Evolutionary conservation across 2,329 filamentous ascomycete species (phyloP).

Genomic region (Fusarium sp.): DNA sequence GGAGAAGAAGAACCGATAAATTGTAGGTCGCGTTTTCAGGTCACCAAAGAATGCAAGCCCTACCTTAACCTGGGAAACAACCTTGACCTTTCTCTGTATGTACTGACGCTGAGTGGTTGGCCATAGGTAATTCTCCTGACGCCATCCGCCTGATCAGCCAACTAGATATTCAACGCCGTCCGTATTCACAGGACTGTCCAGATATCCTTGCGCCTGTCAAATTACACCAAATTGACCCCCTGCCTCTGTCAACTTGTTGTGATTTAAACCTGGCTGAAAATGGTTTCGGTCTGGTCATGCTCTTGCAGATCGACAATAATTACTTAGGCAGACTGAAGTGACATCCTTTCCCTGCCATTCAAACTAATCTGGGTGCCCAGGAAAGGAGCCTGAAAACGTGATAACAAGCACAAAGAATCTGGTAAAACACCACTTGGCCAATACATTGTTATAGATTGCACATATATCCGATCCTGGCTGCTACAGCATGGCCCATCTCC

Average conservation of each 20-base stretch:
- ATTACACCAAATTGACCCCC: not conserved
- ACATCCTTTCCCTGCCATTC: not conserved
- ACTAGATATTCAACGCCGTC: too few relatives aligned
- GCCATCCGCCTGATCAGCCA: not conserved
- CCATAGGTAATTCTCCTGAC: not conserved
- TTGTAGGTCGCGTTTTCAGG: conserved; percentile 35
- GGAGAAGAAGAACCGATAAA: conserved; percentile 43
- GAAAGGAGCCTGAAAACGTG: too few relatives aligned
- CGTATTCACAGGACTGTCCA: too few relatives aligned
- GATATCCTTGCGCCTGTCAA: not conserved
- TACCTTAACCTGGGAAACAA: not conserved
- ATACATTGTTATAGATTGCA: too few relatives aligned
- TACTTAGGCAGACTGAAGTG: too few relatives aligned
- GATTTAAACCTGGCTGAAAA: not conserved
- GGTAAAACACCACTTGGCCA: too few relatives aligned
- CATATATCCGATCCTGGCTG: too few relatives aligned
- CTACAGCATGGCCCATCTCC: too few relatives aligned
- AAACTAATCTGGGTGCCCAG: too few relatives aligned
- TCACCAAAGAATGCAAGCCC: conserved; percentile 13
- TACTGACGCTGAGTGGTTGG: not conserved
- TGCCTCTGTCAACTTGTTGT: too few relatives aligned
- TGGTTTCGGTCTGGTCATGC: not conserved
- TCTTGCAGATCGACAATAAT: not conserved
- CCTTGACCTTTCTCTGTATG: not conserved
- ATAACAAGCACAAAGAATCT: too few relatives aligned